Evolutionary conservation across 495 filamentous ascomycete species (phyloP).

Genomic region (Arthonia radiata): DNA sequence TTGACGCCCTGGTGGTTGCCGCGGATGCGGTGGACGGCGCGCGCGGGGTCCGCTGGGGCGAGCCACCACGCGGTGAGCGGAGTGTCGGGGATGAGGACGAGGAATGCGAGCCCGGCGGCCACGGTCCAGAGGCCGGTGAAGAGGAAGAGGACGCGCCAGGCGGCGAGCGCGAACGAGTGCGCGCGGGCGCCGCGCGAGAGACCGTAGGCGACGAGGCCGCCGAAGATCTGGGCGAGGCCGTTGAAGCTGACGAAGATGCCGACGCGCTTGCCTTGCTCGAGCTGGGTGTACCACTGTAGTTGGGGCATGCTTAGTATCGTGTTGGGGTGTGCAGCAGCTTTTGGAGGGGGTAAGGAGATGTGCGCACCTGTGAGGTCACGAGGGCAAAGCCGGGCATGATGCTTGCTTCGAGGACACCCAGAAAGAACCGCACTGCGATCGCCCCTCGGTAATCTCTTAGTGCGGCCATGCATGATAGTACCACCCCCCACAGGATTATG

Average conservation of each 20-base stretch:
- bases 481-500: conserved; percentile 15
- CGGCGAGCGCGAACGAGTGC: conserved; percentile 9
- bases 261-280: too few relatives aligned
- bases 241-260: too few relatives aligned
- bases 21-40: conserved; percentile 20
- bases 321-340: too few relatives aligned
- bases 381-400: conserved; percentile 2
- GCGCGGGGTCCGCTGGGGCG: conserved; percentile 2
- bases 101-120: neutral
- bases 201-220: conserved; percentile 1
- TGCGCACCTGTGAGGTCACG: too few relatives aligned
- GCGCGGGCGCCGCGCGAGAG: conserved; percentile 1
- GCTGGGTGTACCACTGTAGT: too few relatives aligned
- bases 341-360: too few relatives aligned
- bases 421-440: conserved; percentile 2
- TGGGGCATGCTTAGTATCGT: too few relatives aligned
- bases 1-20: conserved; percentile 22
- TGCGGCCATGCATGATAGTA: conserved; percentile 23
- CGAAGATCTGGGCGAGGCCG: conserved; percentile 16
- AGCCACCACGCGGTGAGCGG: conserved; percentile 4
- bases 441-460: conserved; percentile 9
- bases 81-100: conserved; percentile 3
- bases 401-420: conserved; percentile 2
- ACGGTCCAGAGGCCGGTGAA: conserved; percentile 1
- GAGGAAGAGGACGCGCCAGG: neutral